Conservation (phyloP, 371 early-diverging fungal genomes). For the Coemansia sp. region DNA sequence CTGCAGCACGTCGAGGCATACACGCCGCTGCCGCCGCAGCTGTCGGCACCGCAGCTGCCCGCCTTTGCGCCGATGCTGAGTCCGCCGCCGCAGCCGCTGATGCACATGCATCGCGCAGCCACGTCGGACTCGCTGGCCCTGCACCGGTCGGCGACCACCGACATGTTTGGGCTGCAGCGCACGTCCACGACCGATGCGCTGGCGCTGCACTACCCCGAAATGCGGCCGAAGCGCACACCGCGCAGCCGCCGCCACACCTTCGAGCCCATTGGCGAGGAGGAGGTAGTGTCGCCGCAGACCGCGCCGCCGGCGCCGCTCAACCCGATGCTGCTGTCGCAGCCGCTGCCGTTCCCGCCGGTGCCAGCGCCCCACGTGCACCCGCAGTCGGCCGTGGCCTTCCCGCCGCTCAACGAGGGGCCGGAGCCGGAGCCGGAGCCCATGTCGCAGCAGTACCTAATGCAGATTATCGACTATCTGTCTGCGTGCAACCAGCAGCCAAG, state of each 20-base stretch:
- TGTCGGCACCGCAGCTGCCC: slow-evolving; percentile 9
- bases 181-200: slow-evolving; percentile 10
- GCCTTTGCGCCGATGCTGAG: no score
- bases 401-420: slow-evolving; percentile 37
- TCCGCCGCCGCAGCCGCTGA: no score
- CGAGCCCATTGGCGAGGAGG: slow-evolving; percentile 47
- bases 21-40: slow-evolving; percentile 27
- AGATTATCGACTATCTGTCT: slow-evolving; percentile 46
- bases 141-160: no score
- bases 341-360: slow-evolving; percentile 36
- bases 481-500: slow-evolving; percentile 26
- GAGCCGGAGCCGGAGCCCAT: slow-evolving; percentile 21
- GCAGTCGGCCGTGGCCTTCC: slow-evolving; percentile 25
- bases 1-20: slow-evolving; percentile 38
- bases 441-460: slow-evolving; percentile 42
- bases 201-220: slow-evolving; percentile 1
- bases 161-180: slow-evolving; percentile 15
- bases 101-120: no score
- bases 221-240: slow-evolving; percentile 2
- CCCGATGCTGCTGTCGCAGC: slow-evolving; percentile 41
- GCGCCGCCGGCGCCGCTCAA: slow-evolving; percentile 20
- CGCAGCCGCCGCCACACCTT: slow-evolving; percentile 36
- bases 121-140: no score
- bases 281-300: slow-evolving; percentile 13
- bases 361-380: neutral